A percentile compares a stretch with the other conserved stretches of the same genome.
Conservation (phyloP, 73 alveolate species). For the Diophrys appendiculata region DNA sequence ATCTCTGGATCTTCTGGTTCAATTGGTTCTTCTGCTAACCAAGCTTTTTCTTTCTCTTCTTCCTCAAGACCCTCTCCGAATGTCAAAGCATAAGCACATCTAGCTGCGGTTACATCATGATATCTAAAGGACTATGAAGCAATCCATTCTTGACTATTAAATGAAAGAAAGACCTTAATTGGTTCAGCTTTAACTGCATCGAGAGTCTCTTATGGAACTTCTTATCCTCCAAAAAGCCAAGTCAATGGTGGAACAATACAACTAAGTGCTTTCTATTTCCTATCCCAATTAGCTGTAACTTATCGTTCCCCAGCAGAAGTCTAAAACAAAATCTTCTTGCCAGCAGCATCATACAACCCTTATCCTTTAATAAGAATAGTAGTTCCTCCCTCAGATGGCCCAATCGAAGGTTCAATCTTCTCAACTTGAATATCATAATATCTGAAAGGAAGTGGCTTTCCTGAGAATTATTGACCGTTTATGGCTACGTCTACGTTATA, state of each 20-base stretch:
- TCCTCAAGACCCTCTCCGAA: conserved; percentile 73
- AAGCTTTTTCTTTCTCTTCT: conserved; percentile 77
- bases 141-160: conserved; percentile 95
- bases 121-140: conserved; percentile 85
- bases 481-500: conserved; percentile 95
- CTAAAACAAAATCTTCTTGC: conserved; percentile 87
- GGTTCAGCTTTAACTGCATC: conserved; percentile 70
- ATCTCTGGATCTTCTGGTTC: conserved; percentile 56
- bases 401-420: conserved; percentile 79
- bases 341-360: conserved; percentile 96
- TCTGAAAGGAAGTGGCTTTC: conserved; percentile 83
- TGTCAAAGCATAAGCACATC: conserved; percentile 77
- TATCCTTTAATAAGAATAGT: conserved; percentile 82
- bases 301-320: conserved; percentile 88
- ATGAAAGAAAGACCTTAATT: conserved; percentile 83
- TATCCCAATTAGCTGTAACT: conserved; percentile 96
- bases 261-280: conserved; percentile 79
- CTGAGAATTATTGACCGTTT: conserved; percentile 97
- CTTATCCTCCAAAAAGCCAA: conserved; percentile 94
- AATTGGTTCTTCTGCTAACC: conserved; percentile 80
- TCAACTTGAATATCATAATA: conserved; percentile 52
- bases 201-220: conserved; percentile 79
- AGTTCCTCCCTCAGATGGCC: conserved; percentile 96
- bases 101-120: conserved; percentile 77
- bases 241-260: conserved; percentile 94